These are phyloP conservation scores for Nymphaea colorata DNA, from an alignment of 164 flowering plant genomes.

Conservation along the genomic window DNA sequence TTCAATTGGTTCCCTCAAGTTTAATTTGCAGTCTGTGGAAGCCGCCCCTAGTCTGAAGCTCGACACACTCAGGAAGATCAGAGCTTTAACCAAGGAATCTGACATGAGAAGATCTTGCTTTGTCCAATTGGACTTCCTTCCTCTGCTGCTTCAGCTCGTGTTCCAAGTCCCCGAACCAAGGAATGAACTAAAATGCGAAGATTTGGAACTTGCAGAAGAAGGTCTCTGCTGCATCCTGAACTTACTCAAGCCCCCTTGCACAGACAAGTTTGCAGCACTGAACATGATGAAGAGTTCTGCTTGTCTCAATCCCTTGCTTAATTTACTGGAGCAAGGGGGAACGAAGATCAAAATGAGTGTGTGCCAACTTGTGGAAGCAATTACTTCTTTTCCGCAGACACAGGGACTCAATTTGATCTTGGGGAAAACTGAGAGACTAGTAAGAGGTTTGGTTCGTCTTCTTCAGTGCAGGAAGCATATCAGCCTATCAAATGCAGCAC, in stretches of 20 bases:
- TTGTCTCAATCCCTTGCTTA: constrained; percentile 16
- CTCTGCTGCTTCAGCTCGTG: constrained; percentile 20
- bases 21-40: constrained; percentile 21
- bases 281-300: constrained; percentile 27
- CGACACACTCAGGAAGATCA: constrained; percentile 21
- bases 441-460: constrained; percentile 16
- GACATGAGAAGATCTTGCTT: constrained; percentile 16
- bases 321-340: constrained; percentile 28
- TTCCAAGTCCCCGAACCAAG: constrained; percentile 12
- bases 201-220: constrained; percentile 24
- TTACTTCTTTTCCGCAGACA: constrained; percentile 23
- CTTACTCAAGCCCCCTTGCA: constrained; percentile 9
- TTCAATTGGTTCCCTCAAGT: constrained; percentile 24
- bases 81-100: constrained; percentile 17
- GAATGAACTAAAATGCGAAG: constrained; percentile 4
- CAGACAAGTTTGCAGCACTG: constrained; percentile 15
- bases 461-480: constrained; percentile 13
- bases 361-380: constrained; percentile 34
- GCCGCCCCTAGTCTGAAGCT: constrained; percentile 17
- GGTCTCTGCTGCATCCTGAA: constrained; percentile 34
- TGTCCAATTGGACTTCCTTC: constrained; percentile 37
- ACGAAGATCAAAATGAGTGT: constrained; percentile 22
- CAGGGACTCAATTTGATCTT: constrained; percentile 22
- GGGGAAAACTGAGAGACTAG: constrained; percentile 14
- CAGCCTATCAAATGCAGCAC: constrained; percentile 20